Evolutionary conservation across 495 filamentous ascomycete species (phyloP), one percentile per base, ranked within the genome.

Genomic region (Penicillium taxi): DNA sequence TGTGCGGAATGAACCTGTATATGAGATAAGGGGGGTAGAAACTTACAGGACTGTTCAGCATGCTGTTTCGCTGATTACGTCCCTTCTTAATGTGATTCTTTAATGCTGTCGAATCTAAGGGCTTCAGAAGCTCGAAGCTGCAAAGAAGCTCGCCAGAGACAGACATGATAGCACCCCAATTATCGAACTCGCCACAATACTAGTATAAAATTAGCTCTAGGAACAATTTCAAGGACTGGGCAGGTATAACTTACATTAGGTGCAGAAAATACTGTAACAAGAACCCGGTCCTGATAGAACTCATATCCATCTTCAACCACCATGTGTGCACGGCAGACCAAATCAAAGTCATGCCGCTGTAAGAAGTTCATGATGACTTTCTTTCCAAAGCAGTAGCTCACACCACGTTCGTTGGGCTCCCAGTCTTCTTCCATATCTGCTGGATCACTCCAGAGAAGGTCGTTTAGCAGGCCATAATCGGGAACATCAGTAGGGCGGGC

Each of bases 51-150:
- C 86, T 93, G 68, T 87, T 94, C 26, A 96, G 70, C 75, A 94
- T 88, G 58, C 77, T 89, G 61, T 91, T 82, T 37, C 81, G 68
- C 73, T 90, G 88, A 59, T 85, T 94, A 24, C 90, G 77, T 33
- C 87, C 85, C 67, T 94, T 96, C 74, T 99, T 99, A 67, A 99
- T 99, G 58, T 96, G 93, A 49, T 81, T 95, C 73, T 99, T 99
- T 47, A 99, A 65, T 22, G 88, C 90, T 37, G 83, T 86, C n/a
- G 88, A 95, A 59, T 99, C 91, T 47, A 99, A 67, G 9, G 91
- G 91, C 53, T 99, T 99, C 44, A 99, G 69, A 13, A 96, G 66
- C 63, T 99, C 91, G 59, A 99, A 99, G 59, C 87, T 94, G 63
- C 91, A 99, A 5, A 99, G 74, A 26, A 99, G 67, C 58, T 96